Evolutionary conservation across 73 alveolate genomes (phyloP).

Genomic region (Tetrahymena malaccensis): DNA sequence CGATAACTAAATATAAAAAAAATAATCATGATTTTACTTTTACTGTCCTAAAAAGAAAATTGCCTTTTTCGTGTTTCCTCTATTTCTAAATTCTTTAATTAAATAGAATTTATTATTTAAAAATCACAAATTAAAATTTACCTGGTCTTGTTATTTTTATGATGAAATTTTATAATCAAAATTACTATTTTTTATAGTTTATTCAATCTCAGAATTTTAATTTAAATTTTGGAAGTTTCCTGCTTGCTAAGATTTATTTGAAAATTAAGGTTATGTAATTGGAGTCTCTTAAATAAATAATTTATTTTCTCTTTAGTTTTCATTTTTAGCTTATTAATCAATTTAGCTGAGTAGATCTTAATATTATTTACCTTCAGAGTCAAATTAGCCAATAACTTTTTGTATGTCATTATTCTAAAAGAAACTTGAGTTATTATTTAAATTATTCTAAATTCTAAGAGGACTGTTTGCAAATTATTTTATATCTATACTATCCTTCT

Average conservation of each 20-base stretch:
- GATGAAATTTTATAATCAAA: no score
- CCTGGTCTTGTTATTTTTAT: no score
- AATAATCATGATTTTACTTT: background rate
- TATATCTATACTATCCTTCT: background rate
- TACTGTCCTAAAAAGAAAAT: background rate
- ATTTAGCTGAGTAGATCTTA: background rate
- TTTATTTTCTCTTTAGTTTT: background rate
- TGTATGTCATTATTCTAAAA: background rate
- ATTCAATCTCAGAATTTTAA: background rate
- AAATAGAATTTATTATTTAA: background rate
- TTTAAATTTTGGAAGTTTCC: background rate
- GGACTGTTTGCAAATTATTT: background rate
- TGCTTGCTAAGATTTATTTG: background rate
- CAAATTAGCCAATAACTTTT: background rate
- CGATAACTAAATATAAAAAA: background rate
- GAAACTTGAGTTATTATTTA: background rate
- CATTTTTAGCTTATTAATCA: background rate
- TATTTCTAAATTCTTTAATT: background rate
- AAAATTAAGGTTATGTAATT: background rate
- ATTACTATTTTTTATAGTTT: background rate
- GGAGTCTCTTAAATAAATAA: background rate
- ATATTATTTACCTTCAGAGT: background rate
- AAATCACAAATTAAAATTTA: background rate
- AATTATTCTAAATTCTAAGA: background rate
- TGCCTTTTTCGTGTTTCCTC: background rate